phyloP scores from a whole-genome alignment of 768 basidiomycete species.

The Tulasnella sp. region DNA sequence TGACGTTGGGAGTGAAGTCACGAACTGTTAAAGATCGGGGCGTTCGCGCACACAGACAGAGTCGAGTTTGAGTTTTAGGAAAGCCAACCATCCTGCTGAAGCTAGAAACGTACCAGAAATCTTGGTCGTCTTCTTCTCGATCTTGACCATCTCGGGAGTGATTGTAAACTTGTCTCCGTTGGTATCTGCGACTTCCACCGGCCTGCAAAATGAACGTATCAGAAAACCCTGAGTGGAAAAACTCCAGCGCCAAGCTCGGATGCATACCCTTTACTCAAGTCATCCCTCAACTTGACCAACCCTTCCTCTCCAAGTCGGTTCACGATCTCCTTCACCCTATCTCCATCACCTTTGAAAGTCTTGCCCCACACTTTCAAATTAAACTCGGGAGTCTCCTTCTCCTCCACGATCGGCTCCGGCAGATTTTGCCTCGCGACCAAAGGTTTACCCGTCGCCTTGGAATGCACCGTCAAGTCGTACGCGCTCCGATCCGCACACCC shows the following conservation, averaged over 20 bases:
- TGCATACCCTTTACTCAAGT: constrained; percentile 66
- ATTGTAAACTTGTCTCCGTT: constrained; percentile 64
- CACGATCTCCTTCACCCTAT: constrained; percentile 52
- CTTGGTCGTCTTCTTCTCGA: constrained; percentile 79
- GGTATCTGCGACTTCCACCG: constrained; percentile 32
- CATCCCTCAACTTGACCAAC: constrained; percentile 56
- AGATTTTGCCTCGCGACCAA: constrained; percentile 81
- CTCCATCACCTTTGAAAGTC: constrained; percentile 80
- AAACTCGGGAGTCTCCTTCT: constrained; percentile 69
- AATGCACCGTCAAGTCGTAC: constrained; percentile 89
- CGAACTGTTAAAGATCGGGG: constrained; percentile 49
- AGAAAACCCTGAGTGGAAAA: too few relatives aligned
- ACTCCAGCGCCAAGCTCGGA: neutral
- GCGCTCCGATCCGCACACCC: constrained; percentile 98
- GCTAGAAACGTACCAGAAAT: constrained; percentile 50
- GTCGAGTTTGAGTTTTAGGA: neutral
- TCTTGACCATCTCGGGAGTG: constrained; percentile 62
- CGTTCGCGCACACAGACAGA: constrained; percentile 14
- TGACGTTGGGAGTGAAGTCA: constrained; percentile 95
- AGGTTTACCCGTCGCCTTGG: constrained; percentile 71
- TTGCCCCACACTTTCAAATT: constrained; percentile 87
- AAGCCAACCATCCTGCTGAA: too few relatives aligned
- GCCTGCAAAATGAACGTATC: constrained; percentile 38
- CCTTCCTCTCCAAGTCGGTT: constrained; percentile 57
- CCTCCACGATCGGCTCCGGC: constrained; percentile 74